A percentile compares a stretch with the other conserved stretches of the same genome.
Conservation (phyloP, 306 rosid species). For the Dryas alaskensis region DNA sequence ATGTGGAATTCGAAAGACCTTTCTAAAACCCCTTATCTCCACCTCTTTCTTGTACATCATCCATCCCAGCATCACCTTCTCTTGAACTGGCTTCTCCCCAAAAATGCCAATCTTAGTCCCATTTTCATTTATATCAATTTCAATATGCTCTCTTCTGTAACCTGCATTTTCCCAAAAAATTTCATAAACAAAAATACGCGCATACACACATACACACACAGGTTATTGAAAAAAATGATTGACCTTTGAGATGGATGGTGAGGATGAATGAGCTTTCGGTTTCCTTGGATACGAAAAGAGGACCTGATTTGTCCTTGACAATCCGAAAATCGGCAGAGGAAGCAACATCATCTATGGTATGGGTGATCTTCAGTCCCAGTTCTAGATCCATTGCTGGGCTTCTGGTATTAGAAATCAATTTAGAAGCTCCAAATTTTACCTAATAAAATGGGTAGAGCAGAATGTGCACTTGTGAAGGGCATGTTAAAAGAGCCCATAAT, state of each 20-base stretch:
- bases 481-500: not conserved
- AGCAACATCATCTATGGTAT: slow-evolving; percentile 40
- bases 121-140: slow-evolving; percentile 62
- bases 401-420: not conserved
- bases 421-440: not conserved
- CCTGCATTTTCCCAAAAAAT: slow-evolving; percentile 49
- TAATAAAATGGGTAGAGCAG: not conserved
- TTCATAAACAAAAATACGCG: not conserved
- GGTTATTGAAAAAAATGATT: not conserved
- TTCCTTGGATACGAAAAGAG: slow-evolving; percentile 52
- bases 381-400: slow-evolving; percentile 55
- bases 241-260: slow-evolving; percentile 68
- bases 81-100: slow-evolving; percentile 61
- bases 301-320: slow-evolving; percentile 43
- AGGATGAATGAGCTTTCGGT: slow-evolving; percentile 57
- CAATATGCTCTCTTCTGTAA: slow-evolving; percentile 45
- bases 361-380: slow-evolving; percentile 65
- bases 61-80: slow-evolving; percentile 59
- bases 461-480: not conserved
- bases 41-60: slow-evolving; percentile 48
- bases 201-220: not conserved
- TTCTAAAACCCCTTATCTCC: slow-evolving; percentile 47
- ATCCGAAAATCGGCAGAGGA: slow-evolving; percentile 44
- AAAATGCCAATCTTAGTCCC: slow-evolving; percentile 53
- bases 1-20: slow-evolving; percentile 60